A percentile compares a stretch with the other conserved stretches of the same genome.
Conservation (phyloP, 23 red algal species). For the Chondrus crispus region DNA sequence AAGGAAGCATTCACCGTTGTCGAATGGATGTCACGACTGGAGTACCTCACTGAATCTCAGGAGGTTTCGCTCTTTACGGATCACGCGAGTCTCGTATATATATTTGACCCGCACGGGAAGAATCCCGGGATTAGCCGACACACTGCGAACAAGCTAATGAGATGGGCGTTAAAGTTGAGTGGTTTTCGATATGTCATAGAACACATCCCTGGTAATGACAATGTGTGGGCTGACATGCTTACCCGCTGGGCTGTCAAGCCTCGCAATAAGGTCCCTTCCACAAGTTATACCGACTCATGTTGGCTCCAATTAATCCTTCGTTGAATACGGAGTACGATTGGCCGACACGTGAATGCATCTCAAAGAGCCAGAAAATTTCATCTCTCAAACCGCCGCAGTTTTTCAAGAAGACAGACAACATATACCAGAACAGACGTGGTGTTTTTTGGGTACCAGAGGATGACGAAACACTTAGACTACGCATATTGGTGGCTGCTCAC, state of each 20-base stretch:
- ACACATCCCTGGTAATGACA: not conserved
- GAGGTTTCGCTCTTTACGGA: not conserved
- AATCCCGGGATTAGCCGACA: not conserved
- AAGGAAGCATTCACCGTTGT: conserved; percentile 22
- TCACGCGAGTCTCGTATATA: conserved; percentile 19
- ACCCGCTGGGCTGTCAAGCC: not conserved
- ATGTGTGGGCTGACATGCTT: conserved; percentile 25
- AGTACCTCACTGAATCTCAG: not conserved
- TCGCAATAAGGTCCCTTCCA: not conserved
- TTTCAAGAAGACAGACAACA: no score
- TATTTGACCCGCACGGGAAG: conserved; percentile 15
- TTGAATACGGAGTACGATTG: not conserved
- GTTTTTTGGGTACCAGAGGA: conserved; percentile 17
- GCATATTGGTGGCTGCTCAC: conserved; percentile 18
- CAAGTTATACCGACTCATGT: not conserved
- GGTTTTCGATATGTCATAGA: not conserved
- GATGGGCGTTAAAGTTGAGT: conserved; percentile 10
- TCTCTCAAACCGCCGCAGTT: no score
- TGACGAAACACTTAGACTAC: not conserved
- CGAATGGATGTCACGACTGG: not conserved
- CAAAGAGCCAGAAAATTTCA: no score
- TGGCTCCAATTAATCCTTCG: conserved; percentile 14
- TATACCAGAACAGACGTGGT: no score
- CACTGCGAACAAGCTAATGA: conserved; percentile 12
- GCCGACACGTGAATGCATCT: no score